Evolutionary conservation across 2,329 filamentous ascomycete genomes (phyloP), one percentile per base, ranked within the genome.

Genomic region (Sordariomycetes sp.): DNA sequence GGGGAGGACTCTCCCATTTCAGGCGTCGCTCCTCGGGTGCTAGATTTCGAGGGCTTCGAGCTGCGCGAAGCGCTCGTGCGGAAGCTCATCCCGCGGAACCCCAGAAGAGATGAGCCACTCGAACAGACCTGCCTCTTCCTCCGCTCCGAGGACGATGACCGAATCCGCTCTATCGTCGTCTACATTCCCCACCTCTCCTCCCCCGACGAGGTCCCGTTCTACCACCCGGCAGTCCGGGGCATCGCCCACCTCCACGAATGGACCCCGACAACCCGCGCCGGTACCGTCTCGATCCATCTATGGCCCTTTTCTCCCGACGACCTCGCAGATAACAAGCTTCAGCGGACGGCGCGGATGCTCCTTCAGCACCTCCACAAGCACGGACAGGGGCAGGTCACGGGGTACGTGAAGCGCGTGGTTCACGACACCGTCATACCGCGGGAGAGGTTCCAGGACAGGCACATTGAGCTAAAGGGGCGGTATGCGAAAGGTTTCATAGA

Each of bases 341-440:
- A 75, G 8, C 79, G 87, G 48, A 89, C 87, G 2, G 86, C 83
- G 17, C 77, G 85, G 51, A 82, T 85, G 62, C 76, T 94, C 15
- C 74, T 91, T 15, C 73, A 81, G 36, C 80, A 84, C 22, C 74
- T 90, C 42, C 76, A 86, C 72, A 91, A 90, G 68, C 87, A 92
- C 66, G 85, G 86, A 28, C 76, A 85, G 63, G 85, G 87, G 8
- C 74, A 73, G 8, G 73, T 76, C 51, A 70, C 73, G 25, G 87
- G 88, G 59, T 89, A 95, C 69, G 76, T 84, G 60, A 96, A 96
- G 67, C 81, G 88, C 56, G 88, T 92, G 32, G 80, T 90, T 54
- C 91, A 95, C 69, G 91, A 97, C 68, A 75, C 84, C 22, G 72
- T 97, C 34, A 77, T 97, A 10, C 82, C 89, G 0, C 89, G 91